A percentile compares a stretch with the other conserved stretches of the same genome.
These are phyloP conservation scores for Neurospora discreta DNA, from an alignment of 495 filamentous ascomycete species.

Conservation along the genomic window DNA sequence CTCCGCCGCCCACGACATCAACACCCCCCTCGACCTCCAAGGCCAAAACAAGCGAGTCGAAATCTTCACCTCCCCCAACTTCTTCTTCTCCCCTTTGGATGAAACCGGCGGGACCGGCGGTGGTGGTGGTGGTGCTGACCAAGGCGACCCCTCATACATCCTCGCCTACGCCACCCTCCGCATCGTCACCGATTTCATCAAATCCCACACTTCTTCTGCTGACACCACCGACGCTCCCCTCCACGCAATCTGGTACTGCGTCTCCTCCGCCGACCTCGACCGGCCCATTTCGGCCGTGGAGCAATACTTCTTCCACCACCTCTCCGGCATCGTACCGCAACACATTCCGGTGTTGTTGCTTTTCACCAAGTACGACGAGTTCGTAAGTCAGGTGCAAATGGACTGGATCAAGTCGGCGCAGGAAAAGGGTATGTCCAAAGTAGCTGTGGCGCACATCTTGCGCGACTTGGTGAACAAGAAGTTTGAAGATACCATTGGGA, in stretches of 20 bases:
- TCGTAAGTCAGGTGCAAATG: conserved; percentile 13
- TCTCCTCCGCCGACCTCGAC: conserved; percentile 10
- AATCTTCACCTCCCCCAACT: conserved; percentile 17
- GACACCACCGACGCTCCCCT: conserved; percentile 1
- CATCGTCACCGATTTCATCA: neutral
- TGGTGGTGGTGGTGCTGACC: too few relatives aligned
- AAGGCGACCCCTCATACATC: neutral
- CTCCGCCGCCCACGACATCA: conserved; percentile 11
- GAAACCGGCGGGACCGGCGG: too few relatives aligned
- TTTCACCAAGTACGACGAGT: conserved; percentile 23
- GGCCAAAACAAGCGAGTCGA: conserved; percentile 15
- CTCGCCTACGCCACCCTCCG: neutral
- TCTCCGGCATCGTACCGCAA: neutral
- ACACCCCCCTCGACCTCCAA: conserved; percentile 11
- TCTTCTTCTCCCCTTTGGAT: too few relatives aligned
- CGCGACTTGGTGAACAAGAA: conserved; percentile 11
- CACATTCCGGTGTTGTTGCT: conserved; percentile 13
- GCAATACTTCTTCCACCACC: conserved; percentile 11
- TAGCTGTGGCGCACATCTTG: conserved; percentile 18
- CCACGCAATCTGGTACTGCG: conserved; percentile 24
- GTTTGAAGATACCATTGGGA: conserved; percentile 14
- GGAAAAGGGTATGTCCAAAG: conserved; percentile 13
- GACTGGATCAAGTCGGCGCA: conserved; percentile 13
- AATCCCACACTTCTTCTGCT: neutral
- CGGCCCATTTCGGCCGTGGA: conserved; percentile 8